phyloP scores from a whole-genome alignment of 1,284 basidiomycete genomes.

The Gymnopus androsaceus region DNA sequence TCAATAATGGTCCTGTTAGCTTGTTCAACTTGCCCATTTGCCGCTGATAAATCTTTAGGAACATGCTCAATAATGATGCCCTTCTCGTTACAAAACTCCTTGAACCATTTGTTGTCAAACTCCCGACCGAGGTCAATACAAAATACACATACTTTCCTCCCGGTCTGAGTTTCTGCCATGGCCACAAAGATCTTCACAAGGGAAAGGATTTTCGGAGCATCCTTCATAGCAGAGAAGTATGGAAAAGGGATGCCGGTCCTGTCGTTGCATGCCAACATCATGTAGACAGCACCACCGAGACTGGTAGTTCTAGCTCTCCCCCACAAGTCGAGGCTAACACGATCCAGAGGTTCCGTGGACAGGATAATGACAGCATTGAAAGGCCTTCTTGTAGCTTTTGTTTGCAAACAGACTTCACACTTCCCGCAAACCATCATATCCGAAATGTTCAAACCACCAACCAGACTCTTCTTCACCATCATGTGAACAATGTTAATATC shows the following conservation, averaged over 20 bases:
- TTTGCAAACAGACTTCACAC: neutral
- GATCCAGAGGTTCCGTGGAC: conserved; percentile 17
- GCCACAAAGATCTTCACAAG: neutral
- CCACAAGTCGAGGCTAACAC: conserved; percentile 21
- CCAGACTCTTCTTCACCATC: too few relatives aligned
- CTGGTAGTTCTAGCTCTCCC: conserved; percentile 9
- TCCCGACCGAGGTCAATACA: neutral
- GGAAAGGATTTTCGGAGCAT: neutral
- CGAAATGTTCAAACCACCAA: too few relatives aligned
- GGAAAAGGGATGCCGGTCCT: conserved; percentile 13
- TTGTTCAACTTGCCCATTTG: conserved; percentile 15
- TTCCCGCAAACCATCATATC: neutral
- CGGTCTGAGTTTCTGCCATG: neutral
- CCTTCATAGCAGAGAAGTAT: conserved; percentile 20
- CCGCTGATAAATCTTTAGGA: conserved; percentile 18
- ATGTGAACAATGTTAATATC: too few relatives aligned
- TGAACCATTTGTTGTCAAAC: conserved; percentile 14
- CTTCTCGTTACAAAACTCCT: neutral
- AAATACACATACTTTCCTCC: neutral
- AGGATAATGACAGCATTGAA: conserved; percentile 18
- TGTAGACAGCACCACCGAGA: neutral
- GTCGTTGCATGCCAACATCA: neutral
- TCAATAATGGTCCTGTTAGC: conserved; percentile 13
- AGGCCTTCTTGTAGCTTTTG: neutral
- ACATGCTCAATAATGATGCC: conserved; percentile 17